A percentile compares a stretch with the other conserved stretches of the same genome.
Conservation (phyloP, 306 rosid genomes). For the Astragalus membranaceus region DNA sequence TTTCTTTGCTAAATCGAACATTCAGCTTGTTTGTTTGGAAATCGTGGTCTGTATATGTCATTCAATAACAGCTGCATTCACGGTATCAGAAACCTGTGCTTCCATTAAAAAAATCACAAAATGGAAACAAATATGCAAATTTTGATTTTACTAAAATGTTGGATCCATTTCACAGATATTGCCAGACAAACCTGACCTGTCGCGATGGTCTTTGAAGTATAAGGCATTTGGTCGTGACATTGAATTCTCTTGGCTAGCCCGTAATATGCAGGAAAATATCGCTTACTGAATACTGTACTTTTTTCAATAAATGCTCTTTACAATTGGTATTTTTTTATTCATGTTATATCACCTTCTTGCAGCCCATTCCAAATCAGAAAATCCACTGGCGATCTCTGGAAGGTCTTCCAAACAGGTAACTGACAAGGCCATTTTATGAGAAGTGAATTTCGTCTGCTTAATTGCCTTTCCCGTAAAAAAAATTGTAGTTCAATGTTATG, state of each 20-base stretch:
- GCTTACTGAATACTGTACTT: slow-evolving; percentile 9
- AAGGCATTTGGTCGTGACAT: slow-evolving; percentile 78
- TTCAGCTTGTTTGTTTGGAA: not conserved
- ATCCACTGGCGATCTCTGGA: slow-evolving; percentile 94
- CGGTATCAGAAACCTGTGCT: not conserved
- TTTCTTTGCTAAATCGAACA: slow-evolving; percentile 4
- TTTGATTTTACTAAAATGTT: slow-evolving; percentile 3
- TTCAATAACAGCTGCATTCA: not conserved
- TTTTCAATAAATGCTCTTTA: not conserved
- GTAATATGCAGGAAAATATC: slow-evolving; percentile 84
- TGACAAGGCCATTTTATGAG: not conserved
- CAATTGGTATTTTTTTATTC: slow-evolving; percentile 16
- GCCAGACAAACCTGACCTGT: slow-evolving; percentile 80
- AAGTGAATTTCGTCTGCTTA: not conserved
- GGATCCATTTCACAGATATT: slow-evolving; percentile 44
- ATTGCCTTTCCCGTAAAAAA: not conserved
- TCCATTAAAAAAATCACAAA: not conserved
- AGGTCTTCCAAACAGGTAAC: slow-evolving; percentile 94
- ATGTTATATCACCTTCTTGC: slow-evolving; percentile 33
- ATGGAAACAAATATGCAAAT: not conserved
- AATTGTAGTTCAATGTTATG: not conserved
- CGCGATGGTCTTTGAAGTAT: slow-evolving; percentile 93
- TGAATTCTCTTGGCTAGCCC: slow-evolving; percentile 92
- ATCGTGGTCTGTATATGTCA: not conserved
- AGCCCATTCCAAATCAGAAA: slow-evolving; percentile 92